These are phyloP conservation scores for Rhypophila decipiens DNA, from an alignment of 495 filamentous ascomycete species.

Conservation along the genomic window DNA sequence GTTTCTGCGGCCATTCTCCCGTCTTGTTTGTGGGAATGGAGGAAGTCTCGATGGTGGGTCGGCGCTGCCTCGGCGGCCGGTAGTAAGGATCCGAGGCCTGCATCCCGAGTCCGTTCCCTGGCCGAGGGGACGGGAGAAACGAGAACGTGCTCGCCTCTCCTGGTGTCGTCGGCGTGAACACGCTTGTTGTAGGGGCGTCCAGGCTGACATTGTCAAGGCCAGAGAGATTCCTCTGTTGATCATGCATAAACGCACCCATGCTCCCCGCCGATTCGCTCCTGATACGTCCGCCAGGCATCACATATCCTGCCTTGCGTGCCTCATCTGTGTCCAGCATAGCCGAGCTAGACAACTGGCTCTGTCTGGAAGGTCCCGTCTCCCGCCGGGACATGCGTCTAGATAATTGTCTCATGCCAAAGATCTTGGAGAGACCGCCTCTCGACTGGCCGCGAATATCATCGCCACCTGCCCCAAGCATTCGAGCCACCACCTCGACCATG, in stretches of 20 bases:
- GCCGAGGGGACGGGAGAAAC: conserved; percentile 52
- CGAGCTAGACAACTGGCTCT: conserved; percentile 73
- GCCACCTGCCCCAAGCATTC: conserved; percentile 72
- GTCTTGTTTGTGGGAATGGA: conserved; percentile 30
- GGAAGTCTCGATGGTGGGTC: conserved; percentile 49
- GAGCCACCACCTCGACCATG: conserved; percentile 75
- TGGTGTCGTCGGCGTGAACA: conserved; percentile 62
- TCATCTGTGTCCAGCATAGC: conserved; percentile 67
- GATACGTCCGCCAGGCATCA: conserved; percentile 54
- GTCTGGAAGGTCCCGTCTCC: conserved; percentile 50
- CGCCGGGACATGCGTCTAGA: conserved; percentile 65
- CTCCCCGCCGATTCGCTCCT: conserved; percentile 77
- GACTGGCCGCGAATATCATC: conserved; percentile 64
- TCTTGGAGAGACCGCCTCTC: conserved; percentile 82
- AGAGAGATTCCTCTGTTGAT: conserved; percentile 35
- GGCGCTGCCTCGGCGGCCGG: conserved; percentile 67
- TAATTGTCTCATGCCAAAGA: conserved; percentile 88
- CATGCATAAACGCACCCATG: conserved; percentile 60
- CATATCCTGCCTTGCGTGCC: conserved; percentile 59
- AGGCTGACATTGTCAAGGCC: conserved; percentile 37
- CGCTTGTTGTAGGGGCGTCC: conserved; percentile 38
- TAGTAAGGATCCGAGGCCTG: conserved; percentile 70
- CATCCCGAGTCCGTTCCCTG: conserved; percentile 37
- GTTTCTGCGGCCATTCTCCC: conserved; percentile 46
- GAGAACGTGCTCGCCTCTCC: conserved; percentile 64